These are phyloP conservation scores for Chytridium lagenaria DNA, from an alignment of 371 early-diverging fungal genomes.

Conservation along the genomic window DNA sequence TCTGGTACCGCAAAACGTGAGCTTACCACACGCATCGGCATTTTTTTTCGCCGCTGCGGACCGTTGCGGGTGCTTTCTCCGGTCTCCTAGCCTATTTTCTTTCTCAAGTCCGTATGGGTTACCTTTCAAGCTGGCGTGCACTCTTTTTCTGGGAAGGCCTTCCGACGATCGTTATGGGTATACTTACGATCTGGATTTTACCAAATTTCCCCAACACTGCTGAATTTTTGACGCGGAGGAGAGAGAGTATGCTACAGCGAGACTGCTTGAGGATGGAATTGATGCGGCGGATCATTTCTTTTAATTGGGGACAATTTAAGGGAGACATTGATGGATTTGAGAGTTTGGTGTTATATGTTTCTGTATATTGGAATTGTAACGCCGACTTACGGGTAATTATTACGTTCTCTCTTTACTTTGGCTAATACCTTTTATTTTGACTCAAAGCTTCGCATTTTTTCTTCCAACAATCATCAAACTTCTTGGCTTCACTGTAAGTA, in stretches of 20 bases:
- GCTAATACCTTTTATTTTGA: not conserved
- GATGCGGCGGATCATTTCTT: conserved; percentile 63
- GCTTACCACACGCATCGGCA: conserved; percentile 71
- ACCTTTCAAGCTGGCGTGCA: conserved; percentile 66
- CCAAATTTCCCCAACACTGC: conserved; percentile 77
- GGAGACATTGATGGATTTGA: conserved; percentile 61
- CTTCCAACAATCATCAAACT: conserved; percentile 74
- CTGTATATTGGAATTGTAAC: conserved; percentile 69
- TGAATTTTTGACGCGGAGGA: conserved; percentile 60
- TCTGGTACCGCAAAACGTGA: conserved; percentile 81
- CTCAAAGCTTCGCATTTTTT: conserved; percentile 58
- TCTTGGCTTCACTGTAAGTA: conserved; percentile 61
- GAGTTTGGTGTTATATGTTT: conserved; percentile 61
- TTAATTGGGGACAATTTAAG: conserved; percentile 66
- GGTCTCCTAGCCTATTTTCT: conserved; percentile 71
- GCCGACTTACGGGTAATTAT: conserved; percentile 60
- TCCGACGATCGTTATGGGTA: conserved; percentile 67
- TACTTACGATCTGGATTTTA: conserved; percentile 64
- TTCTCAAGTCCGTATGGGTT: conserved; percentile 63
- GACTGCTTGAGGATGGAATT: conserved; percentile 66
- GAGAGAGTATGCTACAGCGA: conserved; percentile 57
- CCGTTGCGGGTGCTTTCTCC: conserved; percentile 76
- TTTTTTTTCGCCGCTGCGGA: conserved; percentile 70
- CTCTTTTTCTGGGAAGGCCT: conserved; percentile 65
- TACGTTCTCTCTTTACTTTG: too few species aligned